A percentile compares a stretch with the other conserved stretches of the same genome.
These are phyloP conservation scores for Aquilaria sinensis DNA, from an alignment of 345 rosid genomes.

Conservation along the genomic window DNA sequence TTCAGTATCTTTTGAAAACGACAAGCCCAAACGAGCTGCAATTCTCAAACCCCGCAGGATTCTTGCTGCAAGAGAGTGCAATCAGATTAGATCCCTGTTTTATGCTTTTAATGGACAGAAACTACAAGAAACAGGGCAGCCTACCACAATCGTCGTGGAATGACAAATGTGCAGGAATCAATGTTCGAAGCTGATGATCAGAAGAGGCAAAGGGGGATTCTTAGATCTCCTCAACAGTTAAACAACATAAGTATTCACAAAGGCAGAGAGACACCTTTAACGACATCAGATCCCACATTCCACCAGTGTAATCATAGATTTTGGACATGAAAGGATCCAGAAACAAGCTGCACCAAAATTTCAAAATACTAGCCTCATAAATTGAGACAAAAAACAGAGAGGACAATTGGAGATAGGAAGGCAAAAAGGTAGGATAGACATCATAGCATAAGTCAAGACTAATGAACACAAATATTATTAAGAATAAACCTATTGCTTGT, in stretches of 20 bases:
- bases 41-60: constrained; percentile 86
- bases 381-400: constrained; percentile 9
- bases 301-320: constrained; percentile 72
- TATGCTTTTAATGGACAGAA: constrained; percentile 6
- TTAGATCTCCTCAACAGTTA: constrained; percentile 10
- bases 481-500: too few relatives aligned
- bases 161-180: constrained; percentile 68
- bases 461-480: too few relatives aligned
- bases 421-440: too few relatives aligned
- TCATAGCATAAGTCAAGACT: too few relatives aligned
- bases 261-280: constrained; percentile 49
- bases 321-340: constrained; percentile 54
- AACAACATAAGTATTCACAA: constrained; percentile 3
- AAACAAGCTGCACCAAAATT: constrained; percentile 46
- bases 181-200: constrained; percentile 60
- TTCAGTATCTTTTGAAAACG: constrained; percentile 58
- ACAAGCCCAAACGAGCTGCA: constrained; percentile 77
- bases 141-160: constrained; percentile 88
- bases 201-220: constrained; percentile 5
- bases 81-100: constrained; percentile 12
- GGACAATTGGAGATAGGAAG: too few relatives aligned
- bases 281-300: constrained; percentile 64
- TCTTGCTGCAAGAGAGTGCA: constrained; percentile 53
- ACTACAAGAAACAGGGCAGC: constrained; percentile 23
- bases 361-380: constrained; percentile 6